phyloP scores from a whole-genome alignment of 228 moss, liverwort and hornwort genomes.

The Sphagnum magellanicum region DNA sequence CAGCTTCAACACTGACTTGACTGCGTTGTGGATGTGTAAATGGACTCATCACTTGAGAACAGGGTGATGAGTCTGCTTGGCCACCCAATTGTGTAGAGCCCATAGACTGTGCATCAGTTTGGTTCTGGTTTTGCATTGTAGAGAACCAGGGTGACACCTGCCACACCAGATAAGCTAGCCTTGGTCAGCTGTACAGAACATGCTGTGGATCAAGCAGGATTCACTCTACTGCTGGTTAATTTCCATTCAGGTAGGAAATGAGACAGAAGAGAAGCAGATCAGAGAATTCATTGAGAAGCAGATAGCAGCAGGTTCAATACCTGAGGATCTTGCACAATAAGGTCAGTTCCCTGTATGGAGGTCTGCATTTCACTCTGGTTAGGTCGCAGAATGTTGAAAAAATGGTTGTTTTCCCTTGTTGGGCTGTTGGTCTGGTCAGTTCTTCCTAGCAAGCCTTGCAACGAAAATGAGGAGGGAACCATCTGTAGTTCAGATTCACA shows the following conservation, averaged over 20 bases:
- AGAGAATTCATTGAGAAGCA: too few relatives aligned
- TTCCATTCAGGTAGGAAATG: too few relatives aligned
- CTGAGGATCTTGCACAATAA: constrained; percentile 29
- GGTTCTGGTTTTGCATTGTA: constrained; percentile 34
- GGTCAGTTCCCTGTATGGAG: constrained; percentile 6
- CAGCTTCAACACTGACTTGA: constrained; percentile 58
- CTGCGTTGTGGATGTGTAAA: constrained; percentile 57
- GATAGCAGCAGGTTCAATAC: constrained; percentile 3
- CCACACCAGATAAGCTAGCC: too few relatives aligned
- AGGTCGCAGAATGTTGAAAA: constrained; percentile 37
- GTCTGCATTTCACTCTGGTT: constrained; percentile 32
- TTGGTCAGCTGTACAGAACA: too few relatives aligned
- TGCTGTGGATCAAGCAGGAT: too few relatives aligned
- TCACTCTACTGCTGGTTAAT: too few relatives aligned
- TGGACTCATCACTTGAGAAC: constrained; percentile 30
- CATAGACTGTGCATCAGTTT: constrained; percentile 23
- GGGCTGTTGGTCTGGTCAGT: constrained; percentile 31
- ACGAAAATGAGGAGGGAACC: constrained; percentile 51
- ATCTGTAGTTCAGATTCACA: constrained; percentile 64
- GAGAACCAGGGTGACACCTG: constrained; percentile 60
- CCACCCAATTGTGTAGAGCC: constrained; percentile 23
- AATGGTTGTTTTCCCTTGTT: constrained; percentile 39
- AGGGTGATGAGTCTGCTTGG: constrained; percentile 48
- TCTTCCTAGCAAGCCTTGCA: constrained; percentile 63
- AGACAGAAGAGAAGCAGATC: too few relatives aligned